Evolutionary conservation across 495 filamentous ascomycete genomes (phyloP).

Genomic region (Aspergillus indologenus): DNA sequence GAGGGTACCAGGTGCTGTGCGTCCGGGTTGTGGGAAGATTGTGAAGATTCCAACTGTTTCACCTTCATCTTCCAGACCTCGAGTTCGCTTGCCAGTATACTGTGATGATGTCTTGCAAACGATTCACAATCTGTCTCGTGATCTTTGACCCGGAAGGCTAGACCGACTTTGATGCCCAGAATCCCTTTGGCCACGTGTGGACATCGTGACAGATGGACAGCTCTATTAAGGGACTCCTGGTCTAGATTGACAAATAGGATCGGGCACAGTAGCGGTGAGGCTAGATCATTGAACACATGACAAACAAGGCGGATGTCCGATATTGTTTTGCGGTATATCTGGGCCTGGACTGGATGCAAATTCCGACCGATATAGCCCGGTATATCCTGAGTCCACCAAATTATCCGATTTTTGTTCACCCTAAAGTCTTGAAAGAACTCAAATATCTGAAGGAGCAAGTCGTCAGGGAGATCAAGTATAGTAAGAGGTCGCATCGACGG

Average conservation of each 20-base stretch:
- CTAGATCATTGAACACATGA: not conserved
- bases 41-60: not conserved
- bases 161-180: not conserved
- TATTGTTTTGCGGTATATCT: not conserved
- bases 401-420: not conserved
- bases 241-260: not conserved
- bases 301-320: not conserved
- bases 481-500: not conserved
- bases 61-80: not conserved
- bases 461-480: not conserved
- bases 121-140: not conserved
- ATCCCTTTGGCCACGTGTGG: not conserved
- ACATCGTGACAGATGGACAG: not conserved
- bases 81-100: not conserved
- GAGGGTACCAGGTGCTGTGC: not conserved
- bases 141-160: not conserved
- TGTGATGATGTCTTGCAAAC: not conserved
- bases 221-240: not conserved
- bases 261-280: not conserved
- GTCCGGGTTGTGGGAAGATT: not conserved
- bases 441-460: not conserved
- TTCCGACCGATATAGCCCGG: not conserved
- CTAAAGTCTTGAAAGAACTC: not conserved
- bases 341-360: not conserved
- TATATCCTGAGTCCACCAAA: not conserved